Percentiles rank a stretch among this genome's conserved stretches.
Evolutionary conservation across 1,284 basidiomycete genomes (phyloP).

Genomic region (Ceratobasidium sp.): DNA sequence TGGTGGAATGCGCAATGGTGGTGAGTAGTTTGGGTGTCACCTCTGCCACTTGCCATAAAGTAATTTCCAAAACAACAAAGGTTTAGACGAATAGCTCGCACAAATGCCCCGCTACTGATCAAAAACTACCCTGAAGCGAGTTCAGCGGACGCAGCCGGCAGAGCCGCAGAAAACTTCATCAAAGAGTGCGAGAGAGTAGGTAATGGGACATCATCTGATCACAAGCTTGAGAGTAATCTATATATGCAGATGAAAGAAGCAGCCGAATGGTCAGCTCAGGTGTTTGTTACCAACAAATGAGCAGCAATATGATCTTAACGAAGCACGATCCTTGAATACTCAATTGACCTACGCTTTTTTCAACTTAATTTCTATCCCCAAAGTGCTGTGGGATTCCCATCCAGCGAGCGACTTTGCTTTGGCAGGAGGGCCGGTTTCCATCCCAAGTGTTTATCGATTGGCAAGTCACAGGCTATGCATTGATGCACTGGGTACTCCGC

Average conservation of each 20-base stretch:
- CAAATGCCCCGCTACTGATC: neutral
- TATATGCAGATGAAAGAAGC: constrained; percentile 25
- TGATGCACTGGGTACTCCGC: no score
- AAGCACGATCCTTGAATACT: no score
- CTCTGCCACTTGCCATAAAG: no score
- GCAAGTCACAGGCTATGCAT: no score
- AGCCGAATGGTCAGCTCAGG: constrained; percentile 31
- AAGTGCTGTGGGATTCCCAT: neutral
- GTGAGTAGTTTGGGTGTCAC: no score
- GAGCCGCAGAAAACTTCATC: constrained; percentile 1
- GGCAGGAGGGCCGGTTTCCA: no score
- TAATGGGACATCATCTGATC: neutral
- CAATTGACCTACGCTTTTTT: no score
- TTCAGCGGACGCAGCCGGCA: constrained; percentile 8
- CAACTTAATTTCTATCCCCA: no score
- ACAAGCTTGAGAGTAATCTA: constrained; percentile 7
- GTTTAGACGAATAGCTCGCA: constrained; percentile 12
- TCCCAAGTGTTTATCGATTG: no score
- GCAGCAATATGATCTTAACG: neutral
- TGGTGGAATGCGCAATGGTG: constrained; percentile 31
- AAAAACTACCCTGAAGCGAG: constrained; percentile 3
- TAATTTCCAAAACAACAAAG: neutral
- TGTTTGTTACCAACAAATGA: constrained; percentile 1
- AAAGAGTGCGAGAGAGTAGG: constrained; percentile 22
- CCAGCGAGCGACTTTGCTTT: no score